These are phyloP conservation scores for Dittrichia graveolens DNA, from an alignment of 129 eudicot genomes.

Conservation along the genomic window DNA sequence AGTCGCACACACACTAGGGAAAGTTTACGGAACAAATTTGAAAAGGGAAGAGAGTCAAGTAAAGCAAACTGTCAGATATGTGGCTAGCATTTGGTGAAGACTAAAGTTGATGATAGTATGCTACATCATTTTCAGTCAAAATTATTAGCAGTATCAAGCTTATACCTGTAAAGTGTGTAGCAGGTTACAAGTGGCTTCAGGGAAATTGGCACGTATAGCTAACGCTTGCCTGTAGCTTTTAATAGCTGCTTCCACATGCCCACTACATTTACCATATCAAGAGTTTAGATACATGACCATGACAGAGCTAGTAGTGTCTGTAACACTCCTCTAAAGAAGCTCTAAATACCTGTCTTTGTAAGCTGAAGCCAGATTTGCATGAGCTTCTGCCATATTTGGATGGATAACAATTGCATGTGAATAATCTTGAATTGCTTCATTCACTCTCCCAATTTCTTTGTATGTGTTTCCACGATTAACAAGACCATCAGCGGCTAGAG, in stretches of 20 bases:
- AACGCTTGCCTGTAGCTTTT: constrained; percentile 90
- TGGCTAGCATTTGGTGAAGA: neutral
- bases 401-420: constrained; percentile 72
- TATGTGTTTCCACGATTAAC: constrained; percentile 91
- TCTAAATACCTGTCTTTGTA: constrained; percentile 80
- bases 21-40: neutral
- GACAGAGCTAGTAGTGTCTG: neutral
- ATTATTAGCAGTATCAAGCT: constrained; percentile 52
- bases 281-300: neutral
- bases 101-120: neutral
- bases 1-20: constrained; percentile 82
- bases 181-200: constrained; percentile 95
- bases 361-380: constrained; percentile 95
- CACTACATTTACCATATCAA: constrained; percentile 43
- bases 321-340: neutral
- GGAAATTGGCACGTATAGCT: constrained; percentile 79
- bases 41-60: neutral
- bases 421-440: constrained; percentile 95
- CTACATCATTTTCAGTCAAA: neutral
- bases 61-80: neutral
- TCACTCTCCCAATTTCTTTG: constrained; percentile 91
- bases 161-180: constrained; percentile 91
- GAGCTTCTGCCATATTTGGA: constrained; percentile 97
- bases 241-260: constrained; percentile 82
- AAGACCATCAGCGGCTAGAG: constrained; percentile 91